Base-by-base conservation (phyloP, 805 yeast genomes). In the Wickerhamiella cacticola region DNA sequence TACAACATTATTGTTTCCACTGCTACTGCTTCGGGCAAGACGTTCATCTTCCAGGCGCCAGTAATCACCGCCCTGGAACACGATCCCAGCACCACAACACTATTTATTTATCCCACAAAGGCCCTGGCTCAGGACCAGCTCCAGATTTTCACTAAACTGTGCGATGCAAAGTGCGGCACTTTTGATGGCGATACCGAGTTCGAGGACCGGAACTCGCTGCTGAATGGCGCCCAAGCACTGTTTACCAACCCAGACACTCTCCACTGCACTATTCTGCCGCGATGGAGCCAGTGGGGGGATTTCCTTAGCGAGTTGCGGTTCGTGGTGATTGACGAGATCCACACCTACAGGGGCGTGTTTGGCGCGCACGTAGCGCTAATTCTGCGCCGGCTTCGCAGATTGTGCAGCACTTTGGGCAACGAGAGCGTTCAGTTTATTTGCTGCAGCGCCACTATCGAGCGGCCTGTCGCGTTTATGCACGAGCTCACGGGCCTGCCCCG, bases 121-220 rank as follows among this genome's bases (percentile, higher is more conserved):
- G 98, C 99, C 0, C 68, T 92, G 45, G 97, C 99, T 0, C 98
- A 92, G 59, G 98, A 92, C 68, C 99, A 92, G 63, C 80, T 80
- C 57, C 69, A 95, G 53, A 78, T 94, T n/a, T 66, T 92, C 48
- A 78, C 74, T 19, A 64, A 82, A 9, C 64, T 81, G 39, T 76
- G 78, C 0, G 63, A 64, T 10, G 66, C 79, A 1, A 62, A 73
- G 1, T 82, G 80, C 2, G 89, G 81, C 43, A 84, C 96, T 0
- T 88, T 77, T 59, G 99, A 92, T 64, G 99, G 98, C 8, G 99
- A 92, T 62, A 89, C 97, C 0, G 82, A 80, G 1, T 59, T 67
- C 29, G 68, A 67, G 2, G 67, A 68, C 18, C 69, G 96, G 24
- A 62, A 63, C 0, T 55, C 57, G 18, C 74, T 88, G 16, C 69